A percentile compares a stretch with the other conserved stretches of the same genome.
Conservation (phyloP, 805 yeast genomes). For the Cyberlindnera mississippiensis region DNA sequence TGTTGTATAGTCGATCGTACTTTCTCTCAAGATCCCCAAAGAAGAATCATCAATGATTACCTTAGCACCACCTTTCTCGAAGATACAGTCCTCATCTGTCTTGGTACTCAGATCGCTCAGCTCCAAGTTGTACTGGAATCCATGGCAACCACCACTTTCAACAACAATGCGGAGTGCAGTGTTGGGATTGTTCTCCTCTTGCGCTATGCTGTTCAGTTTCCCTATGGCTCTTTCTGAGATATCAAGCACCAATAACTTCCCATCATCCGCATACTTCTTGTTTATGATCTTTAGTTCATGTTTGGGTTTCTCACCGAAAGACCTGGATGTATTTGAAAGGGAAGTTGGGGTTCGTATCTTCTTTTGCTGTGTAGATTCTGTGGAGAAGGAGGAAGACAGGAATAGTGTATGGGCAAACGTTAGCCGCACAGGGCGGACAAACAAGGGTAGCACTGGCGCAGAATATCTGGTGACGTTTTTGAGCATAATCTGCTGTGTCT, state of each 20-base stretch:
- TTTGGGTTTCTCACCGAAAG: constrained; percentile 8
- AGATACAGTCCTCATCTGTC: constrained; percentile 44
- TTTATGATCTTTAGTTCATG: constrained; percentile 9
- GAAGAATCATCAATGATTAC: constrained; percentile 79
- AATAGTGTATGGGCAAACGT: too few relatives aligned
- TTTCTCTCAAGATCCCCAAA: constrained; percentile 74
- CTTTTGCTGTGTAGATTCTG: constrained; percentile 8
- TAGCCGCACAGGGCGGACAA: too few relatives aligned
- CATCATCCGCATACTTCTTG: constrained; percentile 29
- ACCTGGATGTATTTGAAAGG: constrained; percentile 12
- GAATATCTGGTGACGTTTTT: too few relatives aligned
- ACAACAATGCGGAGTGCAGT: constrained; percentile 72
- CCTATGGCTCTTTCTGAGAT: constrained; percentile 37
- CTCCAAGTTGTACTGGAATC: constrained; percentile 83
- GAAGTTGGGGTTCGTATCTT: constrained; percentile 13
- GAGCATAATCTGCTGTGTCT: too few relatives aligned
- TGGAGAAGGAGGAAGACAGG: too few relatives aligned
- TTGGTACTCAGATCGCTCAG: constrained; percentile 41
- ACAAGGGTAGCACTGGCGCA: too few relatives aligned
- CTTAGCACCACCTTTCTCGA: constrained; percentile 64
- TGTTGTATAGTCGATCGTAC: constrained; percentile 82
- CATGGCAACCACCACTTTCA: constrained; percentile 98
- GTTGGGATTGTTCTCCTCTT: constrained; percentile 51
- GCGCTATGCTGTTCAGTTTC: constrained; percentile 50
- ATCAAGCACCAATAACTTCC: constrained; percentile 32